Evolutionary conservation across 164 flowering plant genomes (phyloP).

Genomic region (Nelumbo lutea): DNA sequence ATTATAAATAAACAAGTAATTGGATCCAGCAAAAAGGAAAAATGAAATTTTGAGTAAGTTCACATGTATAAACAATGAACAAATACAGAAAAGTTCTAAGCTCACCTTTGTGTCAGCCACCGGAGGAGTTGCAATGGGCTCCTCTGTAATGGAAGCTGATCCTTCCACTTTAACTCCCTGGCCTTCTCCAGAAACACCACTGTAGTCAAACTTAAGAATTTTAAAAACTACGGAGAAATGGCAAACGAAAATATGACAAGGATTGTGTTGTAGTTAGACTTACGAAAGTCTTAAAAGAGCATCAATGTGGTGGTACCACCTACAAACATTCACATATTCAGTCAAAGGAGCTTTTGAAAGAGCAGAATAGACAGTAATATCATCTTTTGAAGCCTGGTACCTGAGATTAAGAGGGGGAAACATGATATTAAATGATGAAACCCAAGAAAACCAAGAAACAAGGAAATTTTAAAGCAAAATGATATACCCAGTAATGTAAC

Average conservation of each 20-base stretch:
- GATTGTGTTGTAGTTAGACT: constrained; percentile 18
- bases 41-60: too few species aligned
- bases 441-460: background rate
- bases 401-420: constrained; percentile 24
- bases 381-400: constrained; percentile 93
- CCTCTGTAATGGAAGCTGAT: constrained; percentile 43
- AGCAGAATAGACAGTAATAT: constrained; percentile 61
- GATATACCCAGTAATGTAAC: constrained; percentile 74
- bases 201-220: constrained; percentile 14
- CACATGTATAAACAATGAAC: background rate
- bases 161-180: constrained; percentile 67
- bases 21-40: too few species aligned
- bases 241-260: background rate
- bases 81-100: background rate
- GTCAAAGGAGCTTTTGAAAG: constrained; percentile 50
- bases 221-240: background rate
- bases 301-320: constrained; percentile 85
- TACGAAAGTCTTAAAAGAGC: constrained; percentile 83
- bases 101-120: constrained; percentile 57
- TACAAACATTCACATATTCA: constrained; percentile 55
- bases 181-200: constrained; percentile 86
- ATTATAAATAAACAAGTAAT: too few species aligned
- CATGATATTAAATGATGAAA: background rate
- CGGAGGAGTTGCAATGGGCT: constrained; percentile 69
- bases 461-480: background rate